Percentiles rank a stretch among this genome's conserved stretches.
Evolutionary conservation across 306 rosid species (phyloP).

Genomic region (Ammopiptanthus mongolicus): DNA sequence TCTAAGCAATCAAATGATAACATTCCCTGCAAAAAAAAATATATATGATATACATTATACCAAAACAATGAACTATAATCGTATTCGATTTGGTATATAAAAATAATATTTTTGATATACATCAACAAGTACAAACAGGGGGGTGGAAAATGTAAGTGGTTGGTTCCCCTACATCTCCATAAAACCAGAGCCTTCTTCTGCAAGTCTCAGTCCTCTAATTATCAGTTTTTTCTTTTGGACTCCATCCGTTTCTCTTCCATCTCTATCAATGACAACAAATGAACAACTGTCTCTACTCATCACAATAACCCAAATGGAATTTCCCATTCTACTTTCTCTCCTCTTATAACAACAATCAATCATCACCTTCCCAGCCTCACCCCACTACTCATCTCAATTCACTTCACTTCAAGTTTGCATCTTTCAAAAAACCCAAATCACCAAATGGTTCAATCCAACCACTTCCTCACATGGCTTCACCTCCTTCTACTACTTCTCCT

Average conservation of each 20-base stretch:
- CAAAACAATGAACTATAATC: too few species aligned
- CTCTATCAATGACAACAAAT: constrained; percentile 2
- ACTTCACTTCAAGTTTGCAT: neutral
- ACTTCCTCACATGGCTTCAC: constrained; percentile 1
- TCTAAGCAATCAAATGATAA: too few species aligned
- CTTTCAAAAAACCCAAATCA: neutral
- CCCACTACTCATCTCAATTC: neutral
- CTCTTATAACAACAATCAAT: neutral
- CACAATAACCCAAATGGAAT: neutral
- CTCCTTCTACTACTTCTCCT: neutral
- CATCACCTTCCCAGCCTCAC: neutral
- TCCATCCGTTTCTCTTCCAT: neutral
- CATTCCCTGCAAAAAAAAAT: too few species aligned
- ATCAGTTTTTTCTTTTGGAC: neutral
- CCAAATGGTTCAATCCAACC: constrained; percentile 14
- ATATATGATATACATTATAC: too few species aligned
- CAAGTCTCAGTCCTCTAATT: neutral
- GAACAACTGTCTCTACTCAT: neutral
- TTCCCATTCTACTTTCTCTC: neutral
- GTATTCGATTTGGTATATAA: too few species aligned
- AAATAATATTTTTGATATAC: neutral
- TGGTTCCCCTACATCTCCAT: neutral
- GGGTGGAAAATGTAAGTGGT: neutral
- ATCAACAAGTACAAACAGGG: neutral
- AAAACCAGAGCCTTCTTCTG: constrained; percentile 1